A percentile compares a stretch with the other conserved stretches of the same genome.
phyloP scores from a whole-genome alignment of 495 filamentous ascomycete genomes.

The Podospora sp. region DNA sequence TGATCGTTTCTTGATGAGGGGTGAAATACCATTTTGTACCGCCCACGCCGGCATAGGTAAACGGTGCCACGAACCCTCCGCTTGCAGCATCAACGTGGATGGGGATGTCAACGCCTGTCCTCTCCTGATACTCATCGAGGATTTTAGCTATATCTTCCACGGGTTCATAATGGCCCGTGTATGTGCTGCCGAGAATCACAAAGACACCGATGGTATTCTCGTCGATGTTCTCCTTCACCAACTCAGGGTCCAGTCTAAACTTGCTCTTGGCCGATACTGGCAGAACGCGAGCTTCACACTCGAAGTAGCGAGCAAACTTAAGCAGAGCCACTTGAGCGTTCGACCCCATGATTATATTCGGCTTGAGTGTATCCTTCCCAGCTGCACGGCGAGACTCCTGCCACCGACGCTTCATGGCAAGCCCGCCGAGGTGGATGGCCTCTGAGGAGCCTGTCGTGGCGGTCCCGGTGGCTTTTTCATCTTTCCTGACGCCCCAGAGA shows the following conservation, averaged over 20 bases:
- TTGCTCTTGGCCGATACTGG: slow-evolving; percentile 65
- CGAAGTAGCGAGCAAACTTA: slow-evolving; percentile 76
- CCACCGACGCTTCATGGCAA: slow-evolving; percentile 81
- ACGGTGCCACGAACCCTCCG: slow-evolving; percentile 75
- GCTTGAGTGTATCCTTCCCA: slow-evolving; percentile 63
- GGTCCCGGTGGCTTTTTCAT: slow-evolving; percentile 69
- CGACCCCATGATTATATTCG: slow-evolving; percentile 78
- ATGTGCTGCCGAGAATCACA: slow-evolving; percentile 72
- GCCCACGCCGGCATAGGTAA: slow-evolving; percentile 63
- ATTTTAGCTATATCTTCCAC: slow-evolving; percentile 68
- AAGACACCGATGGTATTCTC: slow-evolving; percentile 82
- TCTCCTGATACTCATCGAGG: slow-evolving; percentile 65
- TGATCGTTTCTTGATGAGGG: background rate
- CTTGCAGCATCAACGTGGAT: slow-evolving; percentile 77
- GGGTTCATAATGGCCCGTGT: slow-evolving; percentile 77
- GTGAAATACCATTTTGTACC: slow-evolving; percentile 58
- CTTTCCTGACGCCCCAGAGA: slow-evolving; percentile 67
- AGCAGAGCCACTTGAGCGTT: slow-evolving; percentile 78
- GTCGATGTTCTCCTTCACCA: slow-evolving; percentile 68
- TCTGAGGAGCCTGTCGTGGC: slow-evolving; percentile 76
- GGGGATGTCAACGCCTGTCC: slow-evolving; percentile 67
- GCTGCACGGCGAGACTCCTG: slow-evolving; percentile 63
- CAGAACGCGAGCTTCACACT: slow-evolving; percentile 72
- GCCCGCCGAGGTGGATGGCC: slow-evolving; percentile 72
- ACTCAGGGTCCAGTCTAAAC: slow-evolving; percentile 63